Conservation (phyloP, 148 eudicot species). For the Polygonum aviculare region DNA sequence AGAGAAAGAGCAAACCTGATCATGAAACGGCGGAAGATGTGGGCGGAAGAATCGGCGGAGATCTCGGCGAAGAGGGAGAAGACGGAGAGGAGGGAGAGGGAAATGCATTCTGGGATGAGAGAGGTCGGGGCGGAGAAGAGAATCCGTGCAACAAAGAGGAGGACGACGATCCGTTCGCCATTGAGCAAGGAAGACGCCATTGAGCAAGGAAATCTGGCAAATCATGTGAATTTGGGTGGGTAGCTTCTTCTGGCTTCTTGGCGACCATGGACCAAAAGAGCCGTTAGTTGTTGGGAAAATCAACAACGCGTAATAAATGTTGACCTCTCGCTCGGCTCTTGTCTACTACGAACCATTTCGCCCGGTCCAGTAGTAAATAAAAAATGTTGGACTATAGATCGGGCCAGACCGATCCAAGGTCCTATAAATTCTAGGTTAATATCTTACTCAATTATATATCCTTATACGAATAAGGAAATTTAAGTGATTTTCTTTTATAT, state of each 20-base stretch:
- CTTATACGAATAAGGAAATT: too few relatives aligned
- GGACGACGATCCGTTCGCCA: conserved; percentile 85
- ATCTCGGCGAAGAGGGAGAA: conserved; percentile 56
- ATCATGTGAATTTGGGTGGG: not conserved
- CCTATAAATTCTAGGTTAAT: too few relatives aligned
- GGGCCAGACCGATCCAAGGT: too few relatives aligned
- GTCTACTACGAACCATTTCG: too few relatives aligned
- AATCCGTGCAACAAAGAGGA: conserved; percentile 33
- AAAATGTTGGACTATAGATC: too few relatives aligned
- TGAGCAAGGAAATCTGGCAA: conserved; percentile 4
- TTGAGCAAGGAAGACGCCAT: conserved; percentile 47
- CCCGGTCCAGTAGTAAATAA: too few relatives aligned
- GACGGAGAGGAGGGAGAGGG: conserved; percentile 43
- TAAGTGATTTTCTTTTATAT: too few relatives aligned
- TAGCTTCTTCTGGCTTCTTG: too few relatives aligned
- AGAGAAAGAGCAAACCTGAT: conserved; percentile 33
- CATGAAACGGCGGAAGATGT: conserved; percentile 20
- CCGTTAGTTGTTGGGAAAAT: not conserved
- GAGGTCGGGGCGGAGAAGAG: conserved; percentile 36
- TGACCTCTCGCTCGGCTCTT: too few relatives aligned
- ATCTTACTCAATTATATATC: too few relatives aligned
- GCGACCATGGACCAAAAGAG: not conserved
- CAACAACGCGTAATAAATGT: not conserved
- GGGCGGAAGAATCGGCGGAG: conserved; percentile 32
- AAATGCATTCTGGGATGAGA: conserved; percentile 39